Evolutionary conservation across 495 filamentous ascomycete genomes (phyloP).

Genomic region (Hyaloscypha hepaticicola): DNA sequence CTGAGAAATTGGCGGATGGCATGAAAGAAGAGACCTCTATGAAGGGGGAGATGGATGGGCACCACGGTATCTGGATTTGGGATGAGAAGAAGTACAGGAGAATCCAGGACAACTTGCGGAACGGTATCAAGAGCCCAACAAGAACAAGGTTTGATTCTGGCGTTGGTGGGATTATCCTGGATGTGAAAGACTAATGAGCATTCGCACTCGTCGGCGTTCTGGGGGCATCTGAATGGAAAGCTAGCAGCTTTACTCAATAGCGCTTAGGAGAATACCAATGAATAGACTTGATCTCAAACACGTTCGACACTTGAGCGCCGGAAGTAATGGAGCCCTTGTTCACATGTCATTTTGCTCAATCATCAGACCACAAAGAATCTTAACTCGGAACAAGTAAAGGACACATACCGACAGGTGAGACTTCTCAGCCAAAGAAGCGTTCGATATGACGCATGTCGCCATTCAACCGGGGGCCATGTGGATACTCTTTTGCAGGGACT

Average conservation of each 20-base stretch:
- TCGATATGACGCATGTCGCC: neutral
- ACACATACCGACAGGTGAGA: neutral
- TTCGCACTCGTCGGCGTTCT: slow-evolving; percentile 5
- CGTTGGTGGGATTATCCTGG: slow-evolving; percentile 26
- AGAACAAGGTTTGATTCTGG: slow-evolving; percentile 35
- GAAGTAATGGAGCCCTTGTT: neutral
- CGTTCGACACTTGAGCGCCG: neutral
- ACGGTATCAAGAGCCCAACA: slow-evolving; percentile 34
- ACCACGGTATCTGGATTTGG: slow-evolving; percentile 39
- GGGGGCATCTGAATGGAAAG: neutral
- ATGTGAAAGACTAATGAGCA: slow-evolving; percentile 4
- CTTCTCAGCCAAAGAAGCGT: neutral
- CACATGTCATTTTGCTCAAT: neutral
- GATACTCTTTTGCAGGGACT: neutral
- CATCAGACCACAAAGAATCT: neutral
- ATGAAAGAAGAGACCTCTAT: slow-evolving; percentile 11
- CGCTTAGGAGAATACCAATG: neutral
- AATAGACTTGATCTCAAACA: neutral
- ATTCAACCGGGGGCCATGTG: neutral
- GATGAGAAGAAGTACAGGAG: slow-evolving; percentile 33
- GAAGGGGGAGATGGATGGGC: slow-evolving; percentile 18
- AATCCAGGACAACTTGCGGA: slow-evolving; percentile 8
- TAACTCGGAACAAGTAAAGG: neutral
- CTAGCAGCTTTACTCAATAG: neutral
- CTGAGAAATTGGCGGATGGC: slow-evolving; percentile 19